Evolutionary conservation across 2,329 filamentous ascomycete genomes (phyloP), one percentile per base, ranked within the genome.

Genomic region (Teratosphaeria epicoccoides): DNA sequence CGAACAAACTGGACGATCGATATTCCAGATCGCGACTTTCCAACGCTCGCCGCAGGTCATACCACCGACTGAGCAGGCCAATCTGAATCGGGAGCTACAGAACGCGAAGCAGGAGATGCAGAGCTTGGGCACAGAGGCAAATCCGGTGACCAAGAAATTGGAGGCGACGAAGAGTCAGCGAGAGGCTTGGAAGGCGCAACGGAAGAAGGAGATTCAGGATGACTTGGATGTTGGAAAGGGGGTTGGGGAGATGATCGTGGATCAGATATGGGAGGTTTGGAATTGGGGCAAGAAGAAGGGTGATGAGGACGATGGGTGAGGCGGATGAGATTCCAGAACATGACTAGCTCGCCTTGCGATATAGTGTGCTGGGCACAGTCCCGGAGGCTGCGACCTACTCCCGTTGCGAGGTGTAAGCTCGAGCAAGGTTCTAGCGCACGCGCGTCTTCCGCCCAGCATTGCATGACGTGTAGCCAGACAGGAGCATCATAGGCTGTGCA

Each of bases 131-230:
- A 29, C 25, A 2, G 48, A 50, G 20, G 5, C 33, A 3, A 14
- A 20, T 22, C 54, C 58, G 10, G 49, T 50, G 49, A 50, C 49
- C 20, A 45, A n/a, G 17, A 58, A 61, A 52, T 46, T 60, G 51
- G 49, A 55, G 43, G 50, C 44, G 26, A 55, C 60, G 53, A 57
- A 55, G 6, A 66, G 65, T 46, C 67, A 71, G 58, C 63, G 64
- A 47, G 70, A 71, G 50, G 70, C 68, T 12, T 76, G 73, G 74
- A 73, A 71, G 59, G 57, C 53, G 24, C 60, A 68, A 57, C 58
- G 72, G 50, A 55, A 73, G 54, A 66, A 68, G 54, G 73, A 75
- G 64, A 72, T 74, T 55, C 67, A 66, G 62, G 70, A 71, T 57
- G 66, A 67, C 55, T 52, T 69, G 20, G 67, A 68, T 43, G 65